Percentiles rank a stretch among this genome's conserved stretches.
Evolutionary conservation across 169 alveolate species (phyloP).

Genomic region (Eimeria sp.): DNA sequence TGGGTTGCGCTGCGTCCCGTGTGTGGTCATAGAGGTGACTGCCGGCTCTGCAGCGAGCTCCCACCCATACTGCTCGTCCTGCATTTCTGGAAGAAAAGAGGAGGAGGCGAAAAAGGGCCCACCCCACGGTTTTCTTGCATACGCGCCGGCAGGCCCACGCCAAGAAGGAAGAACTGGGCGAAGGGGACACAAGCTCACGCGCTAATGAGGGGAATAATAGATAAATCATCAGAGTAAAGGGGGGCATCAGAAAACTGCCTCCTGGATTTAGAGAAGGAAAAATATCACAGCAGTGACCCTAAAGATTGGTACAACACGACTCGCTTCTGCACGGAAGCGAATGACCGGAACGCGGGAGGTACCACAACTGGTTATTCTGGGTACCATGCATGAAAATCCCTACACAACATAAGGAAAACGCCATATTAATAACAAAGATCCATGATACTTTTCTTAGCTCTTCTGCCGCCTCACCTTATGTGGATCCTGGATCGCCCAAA

Average conservation of each 20-base stretch:
- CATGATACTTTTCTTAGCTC: not conserved
- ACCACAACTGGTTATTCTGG: not conserved
- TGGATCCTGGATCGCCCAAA: not conserved
- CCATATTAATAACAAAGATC: not conserved
- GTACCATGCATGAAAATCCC: not conserved
- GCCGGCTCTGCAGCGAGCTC: not conserved
- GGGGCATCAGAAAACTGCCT: not conserved
- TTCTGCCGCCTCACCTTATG: not conserved
- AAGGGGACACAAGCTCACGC: not conserved
- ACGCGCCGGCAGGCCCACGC: constrained; percentile 13
- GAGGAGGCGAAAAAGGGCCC: not conserved
- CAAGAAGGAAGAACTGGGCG: not conserved
- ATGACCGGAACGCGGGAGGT: not conserved
- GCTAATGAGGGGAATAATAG: not conserved
- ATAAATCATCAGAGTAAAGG: not conserved
- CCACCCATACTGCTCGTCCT: not conserved
- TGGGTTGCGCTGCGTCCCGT: not conserved
- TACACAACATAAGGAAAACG: not conserved
- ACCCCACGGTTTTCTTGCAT: not conserved
- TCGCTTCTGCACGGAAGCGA: not conserved
- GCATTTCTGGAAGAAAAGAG: not conserved
- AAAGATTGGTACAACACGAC: not conserved
- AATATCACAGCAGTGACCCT: not conserved
- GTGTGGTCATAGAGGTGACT: not conserved
- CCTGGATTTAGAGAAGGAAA: not conserved